Evolutionary conservation across 805 yeast genomes (phyloP).

Genomic region (Hagleromyces aurorensis): DNA sequence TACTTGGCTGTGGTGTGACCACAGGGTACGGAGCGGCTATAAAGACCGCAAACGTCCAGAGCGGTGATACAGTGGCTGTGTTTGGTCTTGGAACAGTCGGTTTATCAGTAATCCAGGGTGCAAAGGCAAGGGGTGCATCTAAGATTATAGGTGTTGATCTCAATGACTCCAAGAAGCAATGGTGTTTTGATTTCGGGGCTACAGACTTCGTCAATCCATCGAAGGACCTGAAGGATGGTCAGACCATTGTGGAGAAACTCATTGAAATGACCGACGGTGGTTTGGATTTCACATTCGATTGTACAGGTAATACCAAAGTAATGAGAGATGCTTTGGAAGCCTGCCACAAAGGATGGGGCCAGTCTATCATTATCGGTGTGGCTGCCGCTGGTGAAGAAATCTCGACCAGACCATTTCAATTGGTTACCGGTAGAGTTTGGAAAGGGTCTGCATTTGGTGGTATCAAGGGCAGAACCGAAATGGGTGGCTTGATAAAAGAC

Average conservation of each 20-base stretch:
- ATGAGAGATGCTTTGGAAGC: constrained; percentile 97
- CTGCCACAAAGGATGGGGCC: constrained; percentile 99
- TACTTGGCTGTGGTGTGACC: constrained; percentile 97
- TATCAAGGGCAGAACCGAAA: constrained; percentile 93
- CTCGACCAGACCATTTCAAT: constrained; percentile 95
- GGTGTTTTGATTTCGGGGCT: constrained; percentile 89
- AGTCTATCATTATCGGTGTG: constrained; percentile 90
- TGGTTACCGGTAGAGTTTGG: constrained; percentile 98
- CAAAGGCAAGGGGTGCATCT: constrained; percentile 70
- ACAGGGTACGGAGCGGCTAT: constrained; percentile 98
- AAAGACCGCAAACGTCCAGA: constrained; percentile 77
- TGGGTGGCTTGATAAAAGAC: constrained; percentile 83
- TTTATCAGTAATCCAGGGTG: constrained; percentile 93
- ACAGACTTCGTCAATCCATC: constrained; percentile 86
- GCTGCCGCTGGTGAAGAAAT: constrained; percentile 98
- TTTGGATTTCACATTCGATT: constrained; percentile 90
- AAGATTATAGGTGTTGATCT: constrained; percentile 81
- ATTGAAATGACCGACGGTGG: constrained; percentile 95
- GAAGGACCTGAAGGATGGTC: constrained; percentile 59
- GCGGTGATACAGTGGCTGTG: constrained; percentile 90
- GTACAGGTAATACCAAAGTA: constrained; percentile 92
- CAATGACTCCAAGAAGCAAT: constrained; percentile 72
- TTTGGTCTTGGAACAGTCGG: constrained; percentile 99
- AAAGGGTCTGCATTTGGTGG: constrained; percentile 99
- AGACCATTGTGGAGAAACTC: constrained; percentile 71